phyloP scores from a whole-genome alignment of 441 rosid genomes.

The Lepidium campestre region DNA sequence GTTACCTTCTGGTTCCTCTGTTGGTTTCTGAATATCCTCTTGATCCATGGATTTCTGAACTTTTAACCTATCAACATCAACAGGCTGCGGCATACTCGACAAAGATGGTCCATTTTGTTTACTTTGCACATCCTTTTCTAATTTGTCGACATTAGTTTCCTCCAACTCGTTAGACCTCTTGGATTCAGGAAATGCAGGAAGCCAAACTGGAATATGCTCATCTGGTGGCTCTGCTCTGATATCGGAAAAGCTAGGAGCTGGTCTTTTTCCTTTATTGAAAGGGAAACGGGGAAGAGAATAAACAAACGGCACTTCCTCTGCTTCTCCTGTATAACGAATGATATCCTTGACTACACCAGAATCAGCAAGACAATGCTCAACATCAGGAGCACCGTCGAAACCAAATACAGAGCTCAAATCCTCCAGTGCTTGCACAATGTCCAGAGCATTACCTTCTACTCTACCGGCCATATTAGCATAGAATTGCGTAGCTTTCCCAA shows the following conservation, averaged over 20 bases:
- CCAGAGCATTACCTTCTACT: slow-evolving; percentile 54
- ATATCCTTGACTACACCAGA: slow-evolving; percentile 68
- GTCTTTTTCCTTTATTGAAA: slow-evolving; percentile 45
- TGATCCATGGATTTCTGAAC: slow-evolving; percentile 37
- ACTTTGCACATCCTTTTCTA: slow-evolving; percentile 29
- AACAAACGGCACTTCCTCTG: slow-evolving; percentile 56
- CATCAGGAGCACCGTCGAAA: slow-evolving; percentile 57
- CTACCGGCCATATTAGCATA: slow-evolving; percentile 73
- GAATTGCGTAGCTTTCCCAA: slow-evolving; percentile 51
- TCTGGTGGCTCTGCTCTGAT: slow-evolving; percentile 60
- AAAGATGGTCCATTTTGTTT: slow-evolving; percentile 32
- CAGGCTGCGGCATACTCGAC: slow-evolving; percentile 38
- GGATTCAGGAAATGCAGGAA: slow-evolving; percentile 69
- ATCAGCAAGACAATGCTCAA: slow-evolving; percentile 51
- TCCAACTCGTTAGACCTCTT: slow-evolving; percentile 31
- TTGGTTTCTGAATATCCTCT: slow-evolving; percentile 33
- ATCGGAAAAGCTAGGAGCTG: slow-evolving; percentile 42
- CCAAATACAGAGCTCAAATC: slow-evolving; percentile 57
- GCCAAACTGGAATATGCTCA: slow-evolving; percentile 81
- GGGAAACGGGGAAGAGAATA: slow-evolving; percentile 66
- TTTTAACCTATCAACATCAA: slow-evolving; percentile 39
- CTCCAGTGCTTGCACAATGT: slow-evolving; percentile 70
- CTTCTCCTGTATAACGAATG: slow-evolving; percentile 49
- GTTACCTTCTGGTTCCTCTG: slow-evolving; percentile 39
- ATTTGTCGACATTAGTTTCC: slow-evolving; percentile 26